Conservation (phyloP, 2,329 filamentous ascomycete genomes). For the Clonostachys sp. region DNA sequence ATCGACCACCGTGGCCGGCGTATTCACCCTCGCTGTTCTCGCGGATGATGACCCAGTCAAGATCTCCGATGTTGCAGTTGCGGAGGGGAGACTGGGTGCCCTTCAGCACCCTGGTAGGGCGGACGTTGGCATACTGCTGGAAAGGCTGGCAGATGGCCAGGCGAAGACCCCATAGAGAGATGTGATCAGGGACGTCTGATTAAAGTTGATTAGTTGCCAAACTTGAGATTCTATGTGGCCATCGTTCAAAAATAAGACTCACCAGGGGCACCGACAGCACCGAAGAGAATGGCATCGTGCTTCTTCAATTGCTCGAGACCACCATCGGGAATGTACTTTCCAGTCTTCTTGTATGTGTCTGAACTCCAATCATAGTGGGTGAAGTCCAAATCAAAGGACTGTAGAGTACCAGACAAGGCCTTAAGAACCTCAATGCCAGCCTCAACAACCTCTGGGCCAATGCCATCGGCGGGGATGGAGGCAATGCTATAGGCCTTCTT, state of each 20-base stretch:
- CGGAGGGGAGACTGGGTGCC: conserved; percentile 53
- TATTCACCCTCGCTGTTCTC: conserved; percentile 67
- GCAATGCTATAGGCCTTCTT: conserved; percentile 44
- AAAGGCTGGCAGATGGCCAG: conserved; percentile 60
- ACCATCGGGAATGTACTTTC: conserved; percentile 46
- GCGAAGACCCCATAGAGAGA: conserved; percentile 61
- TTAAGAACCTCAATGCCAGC: conserved; percentile 58
- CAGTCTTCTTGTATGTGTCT: conserved; percentile 60
- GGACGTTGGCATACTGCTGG: conserved; percentile 64
- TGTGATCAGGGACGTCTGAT: conserved; percentile 57
- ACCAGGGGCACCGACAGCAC: conserved; percentile 56
- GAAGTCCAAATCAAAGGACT: conserved; percentile 58
- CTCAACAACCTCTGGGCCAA: conserved; percentile 58
- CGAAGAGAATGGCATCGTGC: conserved; percentile 59
- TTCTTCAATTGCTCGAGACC: conserved; percentile 20
- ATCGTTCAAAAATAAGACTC: conserved; percentile 1
- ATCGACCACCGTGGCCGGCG: conserved; percentile 58
- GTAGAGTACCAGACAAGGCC: conserved; percentile 41
- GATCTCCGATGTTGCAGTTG: conserved; percentile 44
- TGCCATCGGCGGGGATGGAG: conserved; percentile 59
- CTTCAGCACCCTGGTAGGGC: conserved; percentile 56
- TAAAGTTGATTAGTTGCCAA: neutral
- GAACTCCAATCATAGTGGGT: conserved; percentile 64
- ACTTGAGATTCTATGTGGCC: neutral
- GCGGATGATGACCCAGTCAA: conserved; percentile 63